phyloP scores from a whole-genome alignment of 441 rosid species.

The Syzygium malaccense region DNA sequence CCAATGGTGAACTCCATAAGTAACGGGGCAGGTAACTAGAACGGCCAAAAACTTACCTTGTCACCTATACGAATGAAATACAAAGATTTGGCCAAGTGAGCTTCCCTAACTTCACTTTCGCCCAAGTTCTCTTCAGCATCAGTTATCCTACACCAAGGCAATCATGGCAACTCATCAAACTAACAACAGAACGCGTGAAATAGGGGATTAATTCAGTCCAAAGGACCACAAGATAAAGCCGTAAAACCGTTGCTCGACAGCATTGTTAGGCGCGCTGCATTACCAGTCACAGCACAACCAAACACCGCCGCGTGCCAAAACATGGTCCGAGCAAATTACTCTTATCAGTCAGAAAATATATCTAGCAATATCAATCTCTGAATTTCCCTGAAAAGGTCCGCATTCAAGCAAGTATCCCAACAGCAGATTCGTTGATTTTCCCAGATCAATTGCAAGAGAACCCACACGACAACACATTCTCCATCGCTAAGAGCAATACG shows the following conservation, averaged over 20 bases:
- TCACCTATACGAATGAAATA: slow-evolving; percentile 84
- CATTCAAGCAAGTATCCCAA: not conserved
- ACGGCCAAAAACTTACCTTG: slow-evolving; percentile 41
- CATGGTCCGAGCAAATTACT: not conserved
- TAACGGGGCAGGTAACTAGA: not conserved
- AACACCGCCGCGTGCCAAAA: not conserved
- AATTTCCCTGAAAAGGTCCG: not conserved
- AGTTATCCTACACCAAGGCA: slow-evolving; percentile 52
- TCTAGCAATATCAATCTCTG: not conserved
- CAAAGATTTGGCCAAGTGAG: slow-evolving; percentile 96
- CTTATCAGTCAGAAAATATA: not conserved
- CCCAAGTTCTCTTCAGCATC: slow-evolving; percentile 99
- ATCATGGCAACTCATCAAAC: not conserved
- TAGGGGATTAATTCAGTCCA: not conserved
- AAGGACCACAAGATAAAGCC: not conserved
- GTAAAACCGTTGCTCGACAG: not conserved
- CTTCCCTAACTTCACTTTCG: slow-evolving; percentile 99
- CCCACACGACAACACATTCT: not conserved
- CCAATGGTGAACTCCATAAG: not conserved
- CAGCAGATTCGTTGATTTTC: not conserved
- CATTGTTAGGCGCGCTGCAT: not conserved
- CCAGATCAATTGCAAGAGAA: not conserved
- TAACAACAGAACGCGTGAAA: not conserved
- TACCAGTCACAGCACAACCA: not conserved
- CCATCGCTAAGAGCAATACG: not conserved